A percentile compares a stretch with the other conserved stretches of the same genome.
phyloP scores from a whole-genome alignment of 2,329 filamentous ascomycete genomes.

The Lachnellula cervina region DNA sequence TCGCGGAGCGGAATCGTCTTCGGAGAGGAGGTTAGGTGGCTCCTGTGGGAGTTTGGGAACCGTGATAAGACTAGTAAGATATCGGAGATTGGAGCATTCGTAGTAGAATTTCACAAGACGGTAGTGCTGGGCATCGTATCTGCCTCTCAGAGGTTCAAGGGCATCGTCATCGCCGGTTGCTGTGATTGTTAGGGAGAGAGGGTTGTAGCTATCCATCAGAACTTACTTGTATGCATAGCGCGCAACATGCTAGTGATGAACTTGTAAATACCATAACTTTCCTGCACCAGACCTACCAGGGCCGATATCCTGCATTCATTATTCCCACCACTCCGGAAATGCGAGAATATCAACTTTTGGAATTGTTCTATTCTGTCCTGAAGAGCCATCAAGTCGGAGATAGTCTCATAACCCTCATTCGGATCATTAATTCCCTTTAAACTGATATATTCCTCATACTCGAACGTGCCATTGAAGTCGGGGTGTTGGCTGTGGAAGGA shows the following conservation, averaged over 20 bases:
- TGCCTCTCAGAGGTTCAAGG: slow-evolving; percentile 76
- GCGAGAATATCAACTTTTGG: slow-evolving; percentile 96
- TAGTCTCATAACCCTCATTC: slow-evolving; percentile 96
- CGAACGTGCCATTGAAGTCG: slow-evolving; percentile 97
- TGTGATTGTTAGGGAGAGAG: slow-evolving; percentile 31
- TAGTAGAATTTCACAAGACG: slow-evolving; percentile 97
- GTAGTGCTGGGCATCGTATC: slow-evolving; percentile 95
- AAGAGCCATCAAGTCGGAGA: slow-evolving; percentile 90
- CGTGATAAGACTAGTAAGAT: slow-evolving; percentile 91
- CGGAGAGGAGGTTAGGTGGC: slow-evolving; percentile 79
- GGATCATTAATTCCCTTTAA: slow-evolving; percentile 98
- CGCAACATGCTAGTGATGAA: slow-evolving; percentile 99
- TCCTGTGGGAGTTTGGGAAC: slow-evolving; percentile 95
- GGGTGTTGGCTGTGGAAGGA: slow-evolving; percentile 95
- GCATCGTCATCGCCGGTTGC: slow-evolving; percentile 92
- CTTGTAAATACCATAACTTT: slow-evolving; percentile 99
- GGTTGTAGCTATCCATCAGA: not conserved
- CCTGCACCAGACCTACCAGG: slow-evolving; percentile 86
- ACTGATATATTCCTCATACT: slow-evolving; percentile 98
- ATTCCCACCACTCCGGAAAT: slow-evolving; percentile 85
- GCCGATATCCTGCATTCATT: slow-evolving; percentile 97
- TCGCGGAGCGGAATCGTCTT: slow-evolving; percentile 78
- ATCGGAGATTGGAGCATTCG: slow-evolving; percentile 95
- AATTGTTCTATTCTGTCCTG: slow-evolving; percentile 99
- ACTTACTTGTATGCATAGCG: slow-evolving; percentile 90